Conservation (phyloP, 768 basidiomycete genomes). For the Russula earlei region DNA sequence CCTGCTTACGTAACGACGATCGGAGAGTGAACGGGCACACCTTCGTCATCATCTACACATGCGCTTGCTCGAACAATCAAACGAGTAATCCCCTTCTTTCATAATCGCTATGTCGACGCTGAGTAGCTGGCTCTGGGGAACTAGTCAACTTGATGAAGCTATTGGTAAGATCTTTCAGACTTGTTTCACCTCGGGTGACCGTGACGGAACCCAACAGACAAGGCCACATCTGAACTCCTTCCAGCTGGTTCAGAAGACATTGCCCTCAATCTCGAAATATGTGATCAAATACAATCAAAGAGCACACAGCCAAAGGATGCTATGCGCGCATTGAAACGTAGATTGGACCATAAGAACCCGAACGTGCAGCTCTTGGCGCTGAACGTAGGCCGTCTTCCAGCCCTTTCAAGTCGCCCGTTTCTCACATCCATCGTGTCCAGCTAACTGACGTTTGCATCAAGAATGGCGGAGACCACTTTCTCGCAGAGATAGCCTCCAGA, state of each 20-base stretch:
- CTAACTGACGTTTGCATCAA: constrained; percentile 89
- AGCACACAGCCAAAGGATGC: constrained; percentile 76
- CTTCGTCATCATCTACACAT: not conserved
- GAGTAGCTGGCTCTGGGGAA: constrained; percentile 20
- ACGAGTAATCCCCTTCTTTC: not conserved
- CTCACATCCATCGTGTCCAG: constrained; percentile 31
- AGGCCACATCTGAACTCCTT: constrained; percentile 85
- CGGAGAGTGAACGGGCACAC: constrained; percentile 8
- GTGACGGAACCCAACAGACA: constrained; percentile 43
- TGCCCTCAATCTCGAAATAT: constrained; percentile 88
- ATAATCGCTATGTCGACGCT: constrained; percentile 16
- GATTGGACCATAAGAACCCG: constrained; percentile 89
- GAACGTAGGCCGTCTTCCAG: constrained; percentile 45
- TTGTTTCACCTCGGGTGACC: not conserved
- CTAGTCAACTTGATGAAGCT: constrained; percentile 19
- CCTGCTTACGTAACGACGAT: not conserved
- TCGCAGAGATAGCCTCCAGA: constrained; percentile 72
- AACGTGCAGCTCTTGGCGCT: constrained; percentile 89
- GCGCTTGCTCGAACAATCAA: not conserved
- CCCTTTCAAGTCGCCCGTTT: not conserved
- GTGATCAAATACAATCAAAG: constrained; percentile 93
- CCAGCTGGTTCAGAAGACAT: constrained; percentile 84
- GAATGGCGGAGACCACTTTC: constrained; percentile 92
- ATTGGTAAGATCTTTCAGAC: constrained; percentile 8
- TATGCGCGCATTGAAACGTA: constrained; percentile 78